Evolutionary conservation across 2,329 filamentous ascomycete genomes (phyloP).

Genomic region (Beauveria brongniartii): DNA sequence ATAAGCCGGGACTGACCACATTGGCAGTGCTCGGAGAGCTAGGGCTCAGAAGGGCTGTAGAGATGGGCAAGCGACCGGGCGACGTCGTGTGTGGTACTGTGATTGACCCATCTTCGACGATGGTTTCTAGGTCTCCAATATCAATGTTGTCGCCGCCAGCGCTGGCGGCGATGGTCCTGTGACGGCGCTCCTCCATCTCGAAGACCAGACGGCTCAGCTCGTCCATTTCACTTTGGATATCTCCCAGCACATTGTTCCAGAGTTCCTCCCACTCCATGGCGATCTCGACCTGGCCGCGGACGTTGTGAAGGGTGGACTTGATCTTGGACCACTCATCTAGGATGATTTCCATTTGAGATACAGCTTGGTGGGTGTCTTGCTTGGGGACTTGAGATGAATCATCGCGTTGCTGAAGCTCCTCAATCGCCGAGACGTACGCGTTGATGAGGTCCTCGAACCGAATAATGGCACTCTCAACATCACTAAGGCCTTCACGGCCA

Average conservation of each 20-base stretch:
- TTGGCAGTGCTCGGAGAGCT: slow-evolving; percentile 44
- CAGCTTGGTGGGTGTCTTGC: slow-evolving; percentile 64
- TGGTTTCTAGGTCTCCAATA: slow-evolving; percentile 84
- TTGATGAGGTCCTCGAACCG: slow-evolving; percentile 86
- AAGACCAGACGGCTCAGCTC: slow-evolving; percentile 76
- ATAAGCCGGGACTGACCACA: slow-evolving; percentile 42
- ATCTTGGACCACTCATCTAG: slow-evolving; percentile 79
- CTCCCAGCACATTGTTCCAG: slow-evolving; percentile 87
- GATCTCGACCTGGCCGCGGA: slow-evolving; percentile 87
- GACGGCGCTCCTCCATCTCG: slow-evolving; percentile 94
- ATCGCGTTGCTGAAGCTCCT: slow-evolving; percentile 70
- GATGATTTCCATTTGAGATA: slow-evolving; percentile 84
- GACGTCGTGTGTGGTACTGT: slow-evolving; percentile 17
- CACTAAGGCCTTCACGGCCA: slow-evolving; percentile 70
- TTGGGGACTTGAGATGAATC: slow-evolving; percentile 67
- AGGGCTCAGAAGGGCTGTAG: slow-evolving; percentile 54
- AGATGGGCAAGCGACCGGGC: slow-evolving; percentile 39
- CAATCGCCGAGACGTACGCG: slow-evolving; percentile 90
- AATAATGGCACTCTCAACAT: slow-evolving; percentile 65
- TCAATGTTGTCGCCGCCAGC: slow-evolving; percentile 60
- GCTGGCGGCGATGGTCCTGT: slow-evolving; percentile 63
- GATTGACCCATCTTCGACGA: slow-evolving; percentile 76
- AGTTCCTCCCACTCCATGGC: slow-evolving; percentile 99
- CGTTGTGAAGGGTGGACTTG: slow-evolving; percentile 63
- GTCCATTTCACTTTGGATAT: slow-evolving; percentile 83